A percentile compares a stretch with the other conserved stretches of the same genome.
Conservation (phyloP, 192 early-diverging fungal genomes). For the Coemansia sp. region DNA sequence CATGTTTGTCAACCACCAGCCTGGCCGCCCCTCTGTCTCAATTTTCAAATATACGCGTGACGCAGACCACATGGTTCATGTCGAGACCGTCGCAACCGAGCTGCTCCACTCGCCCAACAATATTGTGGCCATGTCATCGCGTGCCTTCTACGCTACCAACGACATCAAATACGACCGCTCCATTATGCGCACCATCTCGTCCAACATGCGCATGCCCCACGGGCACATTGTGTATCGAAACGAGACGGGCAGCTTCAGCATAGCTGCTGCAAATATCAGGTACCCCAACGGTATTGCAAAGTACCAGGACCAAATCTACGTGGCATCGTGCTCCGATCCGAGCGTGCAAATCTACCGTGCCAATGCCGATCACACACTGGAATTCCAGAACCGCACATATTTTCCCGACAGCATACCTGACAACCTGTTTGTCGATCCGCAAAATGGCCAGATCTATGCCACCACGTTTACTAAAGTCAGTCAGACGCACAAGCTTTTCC, state of each 20-base stretch:
- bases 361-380: neutral
- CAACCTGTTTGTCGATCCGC: slow-evolving; percentile 37
- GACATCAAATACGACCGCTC: slow-evolving; percentile 43
- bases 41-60: slow-evolving; percentile 48
- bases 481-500: slow-evolving; percentile 29
- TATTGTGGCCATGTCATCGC: slow-evolving; percentile 53
- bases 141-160: slow-evolving; percentile 63
- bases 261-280: slow-evolving; percentile 24
- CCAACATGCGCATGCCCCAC: slow-evolving; percentile 20
- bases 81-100: slow-evolving; percentile 55
- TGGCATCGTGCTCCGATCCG: slow-evolving; percentile 41
- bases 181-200: slow-evolving; percentile 19
- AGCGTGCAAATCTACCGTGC: slow-evolving; percentile 33
- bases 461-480: slow-evolving; percentile 27
- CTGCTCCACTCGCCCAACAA: slow-evolving; percentile 60
- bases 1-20: slow-evolving; percentile 59
- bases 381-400: slow-evolving; percentile 16
- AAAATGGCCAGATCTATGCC: slow-evolving; percentile 42
- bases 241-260: slow-evolving; percentile 16
- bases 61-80: slow-evolving; percentile 45
- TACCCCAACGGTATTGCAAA: slow-evolving; percentile 51
- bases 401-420: slow-evolving; percentile 35
- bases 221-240: slow-evolving; percentile 39
- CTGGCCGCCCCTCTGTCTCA: slow-evolving; percentile 42
- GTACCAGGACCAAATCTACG: slow-evolving; percentile 32